phyloP scores from a whole-genome alignment of 345 rosid species.

The Orychophragmus violaceus region DNA sequence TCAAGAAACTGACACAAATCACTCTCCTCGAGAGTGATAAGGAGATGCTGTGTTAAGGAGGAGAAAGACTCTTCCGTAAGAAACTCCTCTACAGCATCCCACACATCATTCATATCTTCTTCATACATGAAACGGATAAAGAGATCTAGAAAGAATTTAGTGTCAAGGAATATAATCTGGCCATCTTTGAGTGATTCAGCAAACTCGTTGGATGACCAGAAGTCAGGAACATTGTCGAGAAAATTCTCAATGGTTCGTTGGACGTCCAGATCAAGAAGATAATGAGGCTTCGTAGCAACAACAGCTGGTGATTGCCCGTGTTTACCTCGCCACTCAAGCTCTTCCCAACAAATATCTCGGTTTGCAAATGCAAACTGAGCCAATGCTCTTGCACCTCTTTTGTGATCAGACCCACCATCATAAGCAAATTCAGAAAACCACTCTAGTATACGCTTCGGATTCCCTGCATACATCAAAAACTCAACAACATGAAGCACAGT shows the following conservation, averaged over 20 bases:
- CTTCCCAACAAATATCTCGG: slow-evolving; percentile 95
- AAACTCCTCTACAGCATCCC: slow-evolving; percentile 68
- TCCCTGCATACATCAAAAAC: slow-evolving; percentile 57
- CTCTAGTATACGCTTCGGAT: too few relatives aligned
- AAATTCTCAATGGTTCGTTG: slow-evolving; percentile 69
- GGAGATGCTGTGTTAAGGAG: slow-evolving; percentile 61
- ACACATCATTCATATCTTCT: slow-evolving; percentile 57
- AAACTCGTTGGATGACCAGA: slow-evolving; percentile 86
- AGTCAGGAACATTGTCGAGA: slow-evolving; percentile 72
- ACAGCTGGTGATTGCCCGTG: slow-evolving; percentile 96
- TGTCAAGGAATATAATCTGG: slow-evolving; percentile 57
- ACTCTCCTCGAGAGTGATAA: slow-evolving; percentile 58
- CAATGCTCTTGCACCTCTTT: slow-evolving; percentile 79
- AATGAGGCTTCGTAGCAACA: slow-evolving; percentile 94
- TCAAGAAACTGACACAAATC: slow-evolving; percentile 50
- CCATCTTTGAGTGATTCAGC: slow-evolving; percentile 79
- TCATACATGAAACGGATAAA: slow-evolving; percentile 60
- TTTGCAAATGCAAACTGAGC: slow-evolving; percentile 80
- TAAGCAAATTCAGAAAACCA: slow-evolving; percentile 68
- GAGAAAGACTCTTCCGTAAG: slow-evolving; percentile 60
- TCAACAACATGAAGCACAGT: background rate
- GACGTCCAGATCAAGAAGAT: slow-evolving; percentile 83
- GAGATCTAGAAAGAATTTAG: slow-evolving; percentile 55
- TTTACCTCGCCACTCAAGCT: slow-evolving; percentile 90
- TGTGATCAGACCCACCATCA: slow-evolving; percentile 59